Base-by-base conservation (phyloP, 1,139 yeast genomes). In the Protomyces gravidus region DNA sequence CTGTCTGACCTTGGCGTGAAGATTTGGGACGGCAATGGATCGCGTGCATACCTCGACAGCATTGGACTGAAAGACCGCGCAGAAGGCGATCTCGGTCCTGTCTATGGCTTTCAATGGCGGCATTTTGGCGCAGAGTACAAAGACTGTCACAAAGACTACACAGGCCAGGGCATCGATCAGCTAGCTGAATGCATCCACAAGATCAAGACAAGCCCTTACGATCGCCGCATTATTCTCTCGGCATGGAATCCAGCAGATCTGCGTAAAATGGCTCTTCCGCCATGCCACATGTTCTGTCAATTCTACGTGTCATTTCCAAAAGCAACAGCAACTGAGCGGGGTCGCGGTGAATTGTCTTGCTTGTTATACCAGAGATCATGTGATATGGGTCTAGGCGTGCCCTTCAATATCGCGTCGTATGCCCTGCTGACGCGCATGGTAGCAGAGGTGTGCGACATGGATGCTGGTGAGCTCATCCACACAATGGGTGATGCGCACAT, bases 191-290 rank as follows among this genome's bases (percentile, higher is more conserved):
- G 92, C 30, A 88, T 92, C 57, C 76, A 85, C 59, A 87, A 86
- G 66, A 76, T 92, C 66, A 89, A 85, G 68, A 85, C 82, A 11
- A 89, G 86, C 68, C 99, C 99, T 1, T 88, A 88, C 68, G 97
- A 92, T 71, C 80, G 99, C 69, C 79, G 99, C 70, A 89, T 92
- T 67, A 89, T 92, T 63, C 75, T 92, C 81, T 85, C 95, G 50
- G 98, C 99, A 0, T 92, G 99, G 99, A 92, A 92, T 69, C 98
- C 99, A 2, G 89, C 96, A 1, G 99, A 90, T 68, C 87, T 92
- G 70, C 78, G 82, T 56, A 78, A 83, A 64, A 92, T 92, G 99
- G 99, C 98, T 0, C 78, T 92, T 60, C 99, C 99, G 17, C 99
- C 99, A 32, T 92, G 99, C 69, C 99, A 92, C 71, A 95, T 94